Base-by-base conservation (phyloP, 83 land plant genomes). In the Diphasiastrum complanatum region DNA sequence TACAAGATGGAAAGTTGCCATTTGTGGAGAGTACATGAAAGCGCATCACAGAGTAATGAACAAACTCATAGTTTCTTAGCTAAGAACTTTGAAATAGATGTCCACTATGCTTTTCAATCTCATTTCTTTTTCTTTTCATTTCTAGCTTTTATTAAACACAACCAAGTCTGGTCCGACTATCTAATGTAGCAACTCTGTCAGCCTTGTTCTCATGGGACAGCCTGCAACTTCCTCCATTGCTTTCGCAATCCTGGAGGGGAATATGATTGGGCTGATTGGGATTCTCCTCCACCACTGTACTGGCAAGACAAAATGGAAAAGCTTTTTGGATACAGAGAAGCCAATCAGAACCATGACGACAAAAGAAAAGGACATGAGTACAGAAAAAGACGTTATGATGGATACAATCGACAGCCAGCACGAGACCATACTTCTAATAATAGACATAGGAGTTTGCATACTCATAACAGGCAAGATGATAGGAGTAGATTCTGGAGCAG, bases 201-300 rank as follows among this genome's bases (percentile, higher is more conserved):
- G 99, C 68, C 82, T 26, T 93, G 99, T 64, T 85, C 96, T 11
- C 91, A 67, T 61, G 99, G 99, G 56, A 79, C 75, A 11, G 81
- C 92, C 0, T 93, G 99, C 83, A 93, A 89, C 59, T 93, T 93
- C 58, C 78, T 93, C 35, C 99, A 93, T 63, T 89, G 92, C 63
- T 93, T 93, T 60, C 76, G 81, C 33, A 93, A 93, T 69, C 99
- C 99, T 47, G 89, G 89, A 29, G 89, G 92, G 35, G 92, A 89
- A 61, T 93, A 93, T 80, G 99, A 93, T 34, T 93, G 99, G 99
- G 99, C 96, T 45, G 97, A 93, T 72, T 78, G 82, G 81, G 99
- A 93, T 69, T 81, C 75, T 54, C 81, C 76, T 46, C 89, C 96
- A 2, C 96, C 96, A 37, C 77, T 61, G 59, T 78, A 73, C 50